phyloP scores from a whole-genome alignment of 2,329 filamentous ascomycete genomes.

The Zasmidium cellare region DNA sequence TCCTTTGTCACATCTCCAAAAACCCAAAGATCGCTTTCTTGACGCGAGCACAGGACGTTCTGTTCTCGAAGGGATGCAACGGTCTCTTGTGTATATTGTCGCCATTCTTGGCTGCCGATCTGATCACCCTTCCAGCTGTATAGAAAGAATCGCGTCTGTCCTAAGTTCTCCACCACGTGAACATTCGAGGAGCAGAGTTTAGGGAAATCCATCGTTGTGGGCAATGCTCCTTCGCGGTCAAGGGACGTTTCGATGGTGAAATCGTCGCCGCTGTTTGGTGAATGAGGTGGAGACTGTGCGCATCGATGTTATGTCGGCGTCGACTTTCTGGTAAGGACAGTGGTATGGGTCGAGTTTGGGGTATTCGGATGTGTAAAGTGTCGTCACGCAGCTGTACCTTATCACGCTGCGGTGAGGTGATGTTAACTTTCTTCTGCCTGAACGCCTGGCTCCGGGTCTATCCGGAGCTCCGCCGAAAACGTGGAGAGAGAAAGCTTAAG shows the following conservation, averaged over 20 bases:
- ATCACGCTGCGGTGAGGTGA: not conserved
- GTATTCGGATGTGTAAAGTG: too few relatives aligned
- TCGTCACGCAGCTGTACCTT: too few relatives aligned
- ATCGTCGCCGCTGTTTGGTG: constrained; percentile 2
- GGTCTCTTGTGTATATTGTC: constrained; percentile 7
- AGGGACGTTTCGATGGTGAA: constrained; percentile 28
- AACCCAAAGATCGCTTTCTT: constrained; percentile 12
- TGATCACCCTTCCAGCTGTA: constrained; percentile 10
- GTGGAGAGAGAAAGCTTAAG: not conserved
- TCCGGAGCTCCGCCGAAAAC: not conserved
- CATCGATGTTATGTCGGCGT: not conserved
- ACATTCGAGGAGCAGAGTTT: constrained; percentile 36
- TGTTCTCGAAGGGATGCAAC: constrained; percentile 16
- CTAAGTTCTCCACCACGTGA: constrained; percentile 24
- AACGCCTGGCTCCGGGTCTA: not conserved
- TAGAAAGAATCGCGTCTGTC: constrained; percentile 11
- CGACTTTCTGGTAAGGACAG: not conserved
- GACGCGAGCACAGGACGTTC: constrained; percentile 21
- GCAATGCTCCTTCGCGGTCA: constrained; percentile 8
- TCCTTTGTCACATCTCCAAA: constrained; percentile 13
- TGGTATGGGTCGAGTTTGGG: not conserved
- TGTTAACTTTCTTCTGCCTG: not conserved
- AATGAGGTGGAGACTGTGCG: not conserved
- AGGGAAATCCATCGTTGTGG: constrained; percentile 34
- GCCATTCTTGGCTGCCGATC: not conserved